These are phyloP conservation scores for Chlorella ohadii DNA, from an alignment of 139 green algal genomes.

Conservation along the genomic window DNA sequence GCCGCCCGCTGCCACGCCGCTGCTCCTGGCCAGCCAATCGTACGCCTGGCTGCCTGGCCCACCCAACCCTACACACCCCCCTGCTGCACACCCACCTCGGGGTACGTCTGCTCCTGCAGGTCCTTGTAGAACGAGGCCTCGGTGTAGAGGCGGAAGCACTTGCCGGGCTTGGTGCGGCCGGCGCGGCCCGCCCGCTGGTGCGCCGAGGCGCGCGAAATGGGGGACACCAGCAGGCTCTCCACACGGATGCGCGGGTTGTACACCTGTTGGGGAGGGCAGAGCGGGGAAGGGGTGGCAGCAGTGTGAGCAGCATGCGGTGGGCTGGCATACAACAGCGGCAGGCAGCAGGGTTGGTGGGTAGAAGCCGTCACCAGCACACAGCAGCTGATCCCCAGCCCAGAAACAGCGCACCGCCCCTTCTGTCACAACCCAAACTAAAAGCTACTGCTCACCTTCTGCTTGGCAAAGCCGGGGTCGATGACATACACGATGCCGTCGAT, in stretches of 20 bases:
- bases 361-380: no score
- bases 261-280: background rate
- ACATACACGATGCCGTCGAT: constrained; percentile 99
- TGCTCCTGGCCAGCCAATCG: no score
- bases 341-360: no score
- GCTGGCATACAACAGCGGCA: no score
- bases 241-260: constrained; percentile 98
- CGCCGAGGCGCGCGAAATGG: constrained; percentile 94
- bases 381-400: no score
- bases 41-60: no score
- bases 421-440: no score
- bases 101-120: constrained; percentile 99
- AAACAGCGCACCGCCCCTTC: no score
- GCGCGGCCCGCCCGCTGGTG: constrained; percentile 96
- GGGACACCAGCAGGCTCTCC: constrained; percentile 97
- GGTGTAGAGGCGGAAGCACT: constrained; percentile 99
- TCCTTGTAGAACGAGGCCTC: constrained; percentile 91
- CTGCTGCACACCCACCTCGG: constrained; percentile 81
- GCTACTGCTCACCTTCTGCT: constrained; percentile 92
- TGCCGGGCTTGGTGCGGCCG: constrained; percentile 95
- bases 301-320: no score
- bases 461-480: constrained; percentile 96
- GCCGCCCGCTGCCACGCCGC: no score
- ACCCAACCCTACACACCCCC: no score
- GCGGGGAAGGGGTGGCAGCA: background rate